Evolutionary conservation across 352 stramenopile genomes (phyloP), one percentile per base, ranked within the genome.

Genomic region (Nothophytophthora sp.): DNA sequence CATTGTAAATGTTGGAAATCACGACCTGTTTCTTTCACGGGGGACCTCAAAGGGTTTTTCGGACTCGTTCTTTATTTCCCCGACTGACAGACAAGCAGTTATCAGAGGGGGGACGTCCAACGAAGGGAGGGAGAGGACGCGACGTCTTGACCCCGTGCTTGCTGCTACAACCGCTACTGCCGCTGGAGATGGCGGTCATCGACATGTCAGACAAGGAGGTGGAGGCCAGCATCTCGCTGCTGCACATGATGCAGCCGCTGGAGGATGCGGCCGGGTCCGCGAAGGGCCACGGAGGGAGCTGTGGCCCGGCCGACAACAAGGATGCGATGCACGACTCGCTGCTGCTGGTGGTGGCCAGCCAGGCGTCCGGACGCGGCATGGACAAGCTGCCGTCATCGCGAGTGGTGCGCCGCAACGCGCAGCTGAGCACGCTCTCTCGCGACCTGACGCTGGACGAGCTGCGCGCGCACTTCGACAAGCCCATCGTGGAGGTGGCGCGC

Each of bases 401-500:
- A 15, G n/a, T 51, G 23, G 20, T 70, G 29, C 63, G 67, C 22
- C 69, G 72, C 15, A 70, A 78, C n/a, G 39, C 56, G 35, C 76
- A 80, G 18, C 63, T 90, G 7, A 78, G 39, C 27, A 66, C 64
- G 19, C 55, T 88, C 16, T 76, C 76, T 28, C 56, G 63, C 2
- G 74, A 87, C 15, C 63, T 90, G 19, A 81, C 59, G 36, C 68
- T 90, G 23, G 67, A 87, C 3, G 62, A 87, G 36, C 54, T 90
- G 43, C 76, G 80, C 16, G 63, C 60, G 19, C 70, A 90, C 55
- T 90, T 90, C 49, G 73, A 57, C 39, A 72, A 76, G 24, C 76
- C 76, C 11, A 88, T 91, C 27, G 68, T 83, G 11, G 67, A 89
- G 13, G 81, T 88, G 11, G 77, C 77, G n/a, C 62, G 64, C 16